These are phyloP conservation scores for Phylloporus rhodoxanthus DNA, from an alignment of 768 basidiomycete genomes.

Conservation along the genomic window DNA sequence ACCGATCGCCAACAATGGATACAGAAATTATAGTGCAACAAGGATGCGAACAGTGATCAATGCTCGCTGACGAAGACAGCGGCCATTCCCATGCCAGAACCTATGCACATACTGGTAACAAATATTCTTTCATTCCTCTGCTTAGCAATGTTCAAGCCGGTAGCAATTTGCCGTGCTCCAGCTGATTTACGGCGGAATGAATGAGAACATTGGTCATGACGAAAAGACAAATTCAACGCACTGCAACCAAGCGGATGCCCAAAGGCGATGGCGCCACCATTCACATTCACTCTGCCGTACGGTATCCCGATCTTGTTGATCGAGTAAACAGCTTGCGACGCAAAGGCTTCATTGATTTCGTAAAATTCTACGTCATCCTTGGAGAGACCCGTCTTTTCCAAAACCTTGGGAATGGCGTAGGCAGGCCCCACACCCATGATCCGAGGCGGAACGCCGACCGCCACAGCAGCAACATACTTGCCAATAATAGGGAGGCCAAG, in stretches of 20 bases:
- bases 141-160: constrained; percentile 76
- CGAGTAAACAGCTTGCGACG: constrained; percentile 72
- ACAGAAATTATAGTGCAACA: not conserved
- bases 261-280: constrained; percentile 85
- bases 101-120: constrained; percentile 89
- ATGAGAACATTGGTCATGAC: constrained; percentile 1
- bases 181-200: constrained; percentile 34
- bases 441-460: constrained; percentile 76
- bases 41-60: constrained; percentile 26
- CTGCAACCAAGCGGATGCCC: constrained; percentile 86
- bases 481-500: constrained; percentile 83
- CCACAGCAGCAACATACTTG: constrained; percentile 69
- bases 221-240: constrained; percentile 35
- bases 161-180: constrained; percentile 84
- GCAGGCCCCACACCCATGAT: constrained; percentile 93
- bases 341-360: constrained; percentile 92
- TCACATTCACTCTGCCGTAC: constrained; percentile 75
- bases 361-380: constrained; percentile 79
- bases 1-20: not conserved
- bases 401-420: constrained; percentile 74
- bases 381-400: constrained; percentile 59
- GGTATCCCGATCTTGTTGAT: constrained; percentile 66
- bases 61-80: constrained; percentile 83
- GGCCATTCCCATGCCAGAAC: constrained; percentile 88
- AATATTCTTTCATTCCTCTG: constrained; percentile 72